Base-by-base conservation (phyloP, 768 basidiomycete genomes). In the Tylopilus vinaceipallidus region DNA sequence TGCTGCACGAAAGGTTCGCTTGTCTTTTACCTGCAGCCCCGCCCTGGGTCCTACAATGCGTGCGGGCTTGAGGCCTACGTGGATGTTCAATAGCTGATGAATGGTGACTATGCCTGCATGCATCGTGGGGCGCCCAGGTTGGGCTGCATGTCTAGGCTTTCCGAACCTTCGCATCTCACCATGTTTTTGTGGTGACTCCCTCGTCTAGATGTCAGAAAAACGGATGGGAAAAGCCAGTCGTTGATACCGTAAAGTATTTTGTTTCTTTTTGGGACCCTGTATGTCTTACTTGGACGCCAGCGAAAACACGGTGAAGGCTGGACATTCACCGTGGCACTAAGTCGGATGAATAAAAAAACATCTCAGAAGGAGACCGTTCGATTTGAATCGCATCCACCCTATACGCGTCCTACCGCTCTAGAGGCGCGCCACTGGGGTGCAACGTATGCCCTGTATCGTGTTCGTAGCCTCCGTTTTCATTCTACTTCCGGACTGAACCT, bases 391-490 rank as follows among this genome's bases (percentile, higher is more conserved):
- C 80, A 86, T 61, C 87, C 89, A 2, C 78, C 84, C 6, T 80
- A 88, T 56, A 70, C 78, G 38, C 74, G 81, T 53, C 75, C 80
- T 2, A 83, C 84, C n/a, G 77, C 83, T 7, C 63, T 85, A 20
- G 91, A 95, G 69, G 92, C 93, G 24, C 87, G 85, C 47, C 94
- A 97, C 63, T 94, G 89, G 85, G 92, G 86, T 33, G 92, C 92
- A 14, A 87, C 86, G 3, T 92, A 89, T 59, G 88, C 89, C 34
- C 70, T 95, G 45, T 89, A 93, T 67, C 83, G 92, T 58, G 91
- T 94, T 70, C 71, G 86, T 83, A 42, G 47, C 44, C 47, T 58
- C 34, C 24, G 19, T 50, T 35, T 45, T 8, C 23, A 14, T n/a
- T 26, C 34, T 23, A 42, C 17, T 10, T 26, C 13, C 26, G 38